Base-by-base conservation (phyloP, 2,329 filamentous ascomycete species). In the Tetracladium maxilliforme region DNA sequence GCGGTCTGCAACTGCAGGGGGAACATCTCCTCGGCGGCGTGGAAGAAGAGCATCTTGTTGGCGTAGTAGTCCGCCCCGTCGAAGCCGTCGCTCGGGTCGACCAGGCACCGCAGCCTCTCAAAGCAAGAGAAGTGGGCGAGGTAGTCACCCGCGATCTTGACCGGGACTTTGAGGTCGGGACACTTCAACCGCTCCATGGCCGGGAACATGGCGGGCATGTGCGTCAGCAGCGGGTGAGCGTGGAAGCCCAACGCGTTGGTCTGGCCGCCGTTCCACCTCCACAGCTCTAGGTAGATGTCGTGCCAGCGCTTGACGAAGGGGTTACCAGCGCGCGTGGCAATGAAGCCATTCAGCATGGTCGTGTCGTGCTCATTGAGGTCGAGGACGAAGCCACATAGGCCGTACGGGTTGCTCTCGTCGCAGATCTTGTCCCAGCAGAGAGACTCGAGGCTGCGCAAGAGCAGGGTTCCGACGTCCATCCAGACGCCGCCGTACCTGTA, bases 281-380 rank as follows among this genome's bases (percentile, higher is more conserved):
- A 54, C 7, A 55, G 34, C 6, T 43, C 31, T 23, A 40, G 27
- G 30, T 48, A 54, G 10, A 49, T 40, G 9, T 49, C 42, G 28
- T 54, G 46, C 54, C 55, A 58, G 29, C 39, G 44, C 33, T 48
- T 52, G 28, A 61, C 53, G 30, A 61, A 58, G 1, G 39, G 38
- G 26, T 58, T 52, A 7, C 48, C 47, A 18, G 51, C 50, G 19
- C 54, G 48, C 3, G 47, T 38, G 3, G 52, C 52, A 9, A 61
- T 45, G 31, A 61, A 59, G 23, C 52, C 49, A 25, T 61, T 62
- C 14, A 38, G 40, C 22, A 45, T 45, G 6, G 37, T 25, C 9
- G 35, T 32, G 8, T 29, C 37, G 23, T 38, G 40, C n/a, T 12
- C 12, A 4, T 24, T 25, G 14, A 14, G 14, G 16, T 44, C 38